Evolutionary conservation across 208 protist species (phyloP), one percentile per base, ranked within the genome.

Genomic region (Balamuthia mandrillaris): DNA sequence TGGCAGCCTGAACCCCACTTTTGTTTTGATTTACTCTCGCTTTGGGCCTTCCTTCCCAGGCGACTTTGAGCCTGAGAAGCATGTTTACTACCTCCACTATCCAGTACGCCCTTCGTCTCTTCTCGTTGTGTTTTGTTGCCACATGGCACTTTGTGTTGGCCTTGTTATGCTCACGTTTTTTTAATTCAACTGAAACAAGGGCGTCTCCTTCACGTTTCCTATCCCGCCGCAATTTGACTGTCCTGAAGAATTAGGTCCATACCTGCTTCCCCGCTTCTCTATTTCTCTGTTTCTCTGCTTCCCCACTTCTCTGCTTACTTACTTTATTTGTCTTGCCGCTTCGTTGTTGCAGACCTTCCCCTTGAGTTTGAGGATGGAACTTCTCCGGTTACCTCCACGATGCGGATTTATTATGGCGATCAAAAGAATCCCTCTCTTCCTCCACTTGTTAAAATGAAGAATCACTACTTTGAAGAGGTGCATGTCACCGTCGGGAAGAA

Each of bases 341-440:
- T 24, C 39, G 10, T 74, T 78, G 9, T 60, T 52, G 14, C 75
- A 83, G 87, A 90, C 12, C 31, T 86, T 33, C 89, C 89, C 4
- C 56, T 87, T 6, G 84, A 90, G 24, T 84, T 91, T 52, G 63
- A 83, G 5, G 89, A 91, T 52, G 75, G 89, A 0, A 75, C 58
- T 27, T 86, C 84, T 35, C 87, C 89, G 5, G 2, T 44, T 3
- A 84, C 78, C 5, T 65, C 66, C 14, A 74, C 84, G 24, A 87
- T 91, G 27, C 58, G 60, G 24, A 21, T 91, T 24, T 91, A 90
- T 58, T 63, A 72, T 52, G 87, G 89, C 37, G 39, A 44, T 9
- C 63, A 84, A 37, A 84, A 16, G 6, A 42, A 44, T 37, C 39
- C 60, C 0, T 39, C 77, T 5, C 33, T 84, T 37, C 77, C 52